Evolutionary conservation across 108 stramenopile species (phyloP).

Genomic region (Craspedostauros australis): DNA sequence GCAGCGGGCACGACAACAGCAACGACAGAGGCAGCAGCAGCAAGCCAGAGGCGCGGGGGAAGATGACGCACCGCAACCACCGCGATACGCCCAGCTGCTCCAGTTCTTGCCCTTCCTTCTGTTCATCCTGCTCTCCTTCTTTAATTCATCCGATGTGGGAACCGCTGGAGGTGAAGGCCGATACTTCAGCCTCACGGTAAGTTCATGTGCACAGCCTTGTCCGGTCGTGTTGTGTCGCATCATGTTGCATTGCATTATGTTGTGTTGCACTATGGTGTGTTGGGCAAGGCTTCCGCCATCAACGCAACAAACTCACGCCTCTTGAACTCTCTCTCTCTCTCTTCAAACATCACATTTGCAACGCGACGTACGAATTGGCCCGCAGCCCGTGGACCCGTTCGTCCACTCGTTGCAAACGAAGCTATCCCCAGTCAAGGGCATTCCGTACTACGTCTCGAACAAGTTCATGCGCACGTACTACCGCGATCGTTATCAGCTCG

Average conservation of each 20-base stretch:
- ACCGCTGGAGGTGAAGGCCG: slow-evolving; percentile 40
- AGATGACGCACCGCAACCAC: slow-evolving; percentile 19
- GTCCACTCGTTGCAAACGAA: slow-evolving; percentile 63
- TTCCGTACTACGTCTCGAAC: slow-evolving; percentile 83
- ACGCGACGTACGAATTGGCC: not conserved
- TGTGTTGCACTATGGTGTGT: no score
- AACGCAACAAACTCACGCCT: not conserved
- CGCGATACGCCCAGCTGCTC: slow-evolving; percentile 26
- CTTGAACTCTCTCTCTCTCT: not conserved
- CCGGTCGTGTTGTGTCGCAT: not conserved
- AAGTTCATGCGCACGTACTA: slow-evolving; percentile 72
- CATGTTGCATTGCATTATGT: not conserved
- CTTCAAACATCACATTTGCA: not conserved
- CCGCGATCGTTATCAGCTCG: slow-evolving; percentile 80
- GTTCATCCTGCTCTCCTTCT: slow-evolving; percentile 65
- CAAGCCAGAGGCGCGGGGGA: slow-evolving; percentile 8
- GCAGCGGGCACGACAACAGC: slow-evolving; percentile 24
- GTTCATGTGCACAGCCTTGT: no score
- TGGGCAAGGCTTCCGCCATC: no score
- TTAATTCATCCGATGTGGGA: slow-evolving; percentile 33
- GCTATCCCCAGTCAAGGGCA: slow-evolving; percentile 69
- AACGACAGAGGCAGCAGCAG: slow-evolving; percentile 13
- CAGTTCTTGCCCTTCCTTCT: slow-evolving; percentile 72
- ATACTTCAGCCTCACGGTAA: slow-evolving; percentile 80
- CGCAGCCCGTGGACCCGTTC: slow-evolving; percentile 53